These are phyloP conservation scores for Marasmius fiardii DNA, from an alignment of 1,284 basidiomycete genomes.

Conservation along the genomic window DNA sequence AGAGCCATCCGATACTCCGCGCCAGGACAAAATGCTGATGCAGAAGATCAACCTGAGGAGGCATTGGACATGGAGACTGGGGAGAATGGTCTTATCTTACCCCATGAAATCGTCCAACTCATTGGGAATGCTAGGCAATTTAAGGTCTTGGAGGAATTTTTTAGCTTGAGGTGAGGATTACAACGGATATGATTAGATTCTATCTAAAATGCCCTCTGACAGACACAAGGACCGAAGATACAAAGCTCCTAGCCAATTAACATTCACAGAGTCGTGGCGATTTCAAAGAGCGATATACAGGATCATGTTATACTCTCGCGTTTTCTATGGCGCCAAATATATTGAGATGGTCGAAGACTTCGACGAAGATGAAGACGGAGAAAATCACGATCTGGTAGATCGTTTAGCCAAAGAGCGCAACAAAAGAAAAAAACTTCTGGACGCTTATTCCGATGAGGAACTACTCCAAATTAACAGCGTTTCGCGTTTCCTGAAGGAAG, in stretches of 20 bases:
- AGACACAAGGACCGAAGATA: slow-evolving; percentile 8
- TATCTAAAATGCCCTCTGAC: background rate
- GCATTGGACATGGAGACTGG: background rate
- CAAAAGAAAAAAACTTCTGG: slow-evolving; percentile 18
- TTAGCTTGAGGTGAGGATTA: slow-evolving; percentile 30
- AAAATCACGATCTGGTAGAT: slow-evolving; percentile 11
- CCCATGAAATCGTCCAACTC: slow-evolving; percentile 13
- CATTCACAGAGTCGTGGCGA: slow-evolving; percentile 13
- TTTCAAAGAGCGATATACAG: slow-evolving; percentile 16
- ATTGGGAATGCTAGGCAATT: slow-evolving; percentile 20
- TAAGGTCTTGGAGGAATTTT: slow-evolving; percentile 27
- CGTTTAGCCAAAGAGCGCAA: slow-evolving; percentile 8
- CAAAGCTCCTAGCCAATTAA: slow-evolving; percentile 8
- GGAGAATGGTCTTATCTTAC: background rate
- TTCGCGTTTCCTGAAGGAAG: slow-evolving; percentile 22
- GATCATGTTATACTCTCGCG: slow-evolving; percentile 11
- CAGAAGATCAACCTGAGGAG: background rate
- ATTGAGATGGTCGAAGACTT: background rate
- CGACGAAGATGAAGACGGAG: slow-evolving; percentile 10
- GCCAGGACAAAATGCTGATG: slow-evolving; percentile 11
- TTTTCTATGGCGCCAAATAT: slow-evolving; percentile 8
- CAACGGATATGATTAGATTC: background rate
- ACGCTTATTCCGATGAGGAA: slow-evolving; percentile 21
- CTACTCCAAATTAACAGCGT: slow-evolving; percentile 25
- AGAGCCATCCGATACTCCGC: slow-evolving; percentile 20